phyloP scores from a whole-genome alignment of 139 green algal genomes.

The Volvox reticuliferus region DNA sequence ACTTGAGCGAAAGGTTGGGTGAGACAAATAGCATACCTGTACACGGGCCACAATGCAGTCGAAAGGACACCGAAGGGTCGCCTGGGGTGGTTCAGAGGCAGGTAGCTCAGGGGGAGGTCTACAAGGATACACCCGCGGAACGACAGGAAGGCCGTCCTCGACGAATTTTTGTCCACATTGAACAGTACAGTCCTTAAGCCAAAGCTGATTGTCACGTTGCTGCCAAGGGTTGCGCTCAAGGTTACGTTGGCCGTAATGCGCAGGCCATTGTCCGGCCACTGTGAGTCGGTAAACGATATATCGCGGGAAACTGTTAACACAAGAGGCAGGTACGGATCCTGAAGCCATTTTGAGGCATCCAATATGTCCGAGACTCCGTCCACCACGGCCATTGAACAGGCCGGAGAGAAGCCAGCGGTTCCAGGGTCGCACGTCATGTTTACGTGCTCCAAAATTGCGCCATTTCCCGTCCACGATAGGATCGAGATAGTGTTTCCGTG shows the following conservation, averaged over 20 bases:
- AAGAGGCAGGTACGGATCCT: background rate
- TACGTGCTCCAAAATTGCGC: background rate
- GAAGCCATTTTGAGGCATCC: background rate
- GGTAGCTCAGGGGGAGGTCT: conserved; percentile 40
- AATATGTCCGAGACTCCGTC: conserved; percentile 1
- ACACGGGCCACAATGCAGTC: conserved; percentile 30
- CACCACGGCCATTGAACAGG: background rate
- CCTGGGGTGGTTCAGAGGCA: conserved; percentile 37
- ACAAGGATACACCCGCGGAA: conserved; percentile 37
- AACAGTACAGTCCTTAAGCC: conserved; percentile 29
- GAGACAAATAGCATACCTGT: background rate
- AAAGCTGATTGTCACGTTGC: conserved; percentile 17
- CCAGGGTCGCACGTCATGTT: background rate
- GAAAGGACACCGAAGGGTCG: conserved; percentile 31
- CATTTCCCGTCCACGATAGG: background rate
- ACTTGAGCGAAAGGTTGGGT: background rate
- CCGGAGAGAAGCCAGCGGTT: background rate
- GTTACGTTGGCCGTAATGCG: conserved; percentile 36
- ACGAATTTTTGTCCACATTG: background rate
- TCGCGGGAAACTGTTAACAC: background rate
- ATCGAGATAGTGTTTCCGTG: background rate
- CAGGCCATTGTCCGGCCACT: conserved; percentile 18
- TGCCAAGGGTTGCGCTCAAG: background rate
- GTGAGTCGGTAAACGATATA: background rate
- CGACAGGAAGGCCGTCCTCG: background rate